These are phyloP conservation scores for Diplocarpon mali DNA, from an alignment of 2,329 filamentous ascomycete species.

Conservation along the genomic window DNA sequence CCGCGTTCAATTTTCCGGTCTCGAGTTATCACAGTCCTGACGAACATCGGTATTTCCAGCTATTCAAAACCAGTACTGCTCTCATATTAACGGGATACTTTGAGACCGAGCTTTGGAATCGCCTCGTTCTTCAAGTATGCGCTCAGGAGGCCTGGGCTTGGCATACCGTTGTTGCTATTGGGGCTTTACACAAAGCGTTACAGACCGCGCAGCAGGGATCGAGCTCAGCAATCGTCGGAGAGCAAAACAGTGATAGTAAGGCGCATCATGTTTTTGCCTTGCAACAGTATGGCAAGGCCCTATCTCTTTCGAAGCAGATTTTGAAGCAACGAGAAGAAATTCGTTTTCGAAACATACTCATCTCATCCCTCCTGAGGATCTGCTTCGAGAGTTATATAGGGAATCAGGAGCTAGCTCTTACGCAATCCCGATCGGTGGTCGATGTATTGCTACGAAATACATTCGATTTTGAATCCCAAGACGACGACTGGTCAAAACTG, in stretches of 20 bases:
- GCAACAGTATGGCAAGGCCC: slow-evolving; percentile 5
- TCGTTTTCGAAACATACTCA: slow-evolving; percentile 1
- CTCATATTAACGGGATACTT: slow-evolving; percentile 3
- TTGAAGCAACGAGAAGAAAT: not conserved
- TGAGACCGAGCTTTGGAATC: slow-evolving; percentile 2
- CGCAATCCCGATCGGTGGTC: slow-evolving; percentile 4
- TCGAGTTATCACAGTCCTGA: not conserved
- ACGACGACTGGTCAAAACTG: not conserved
- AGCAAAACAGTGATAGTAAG: not conserved
- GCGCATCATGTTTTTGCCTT: slow-evolving; percentile 4
- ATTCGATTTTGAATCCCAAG: not conserved
- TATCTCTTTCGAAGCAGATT: slow-evolving; percentile 2
- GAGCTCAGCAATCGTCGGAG: not conserved
- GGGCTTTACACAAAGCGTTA: slow-evolving; percentile 3
- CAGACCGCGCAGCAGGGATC: not conserved
- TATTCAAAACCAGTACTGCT: slow-evolving; percentile 2
- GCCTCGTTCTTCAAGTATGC: slow-evolving; percentile 1
- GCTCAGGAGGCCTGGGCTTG: not conserved
- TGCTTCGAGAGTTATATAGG: slow-evolving; percentile 10
- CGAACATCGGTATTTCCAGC: slow-evolving; percentile 4
- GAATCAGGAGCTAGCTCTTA: slow-evolving; percentile 6
- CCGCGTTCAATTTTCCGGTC: not conserved
- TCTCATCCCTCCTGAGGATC: slow-evolving; percentile 6
- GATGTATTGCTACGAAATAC: slow-evolving; percentile 2
- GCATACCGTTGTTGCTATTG: slow-evolving; percentile 5